These are phyloP conservation scores for Aspergillus campestris DNA, from an alignment of 495 filamentous ascomycete genomes.

Conservation along the genomic window DNA sequence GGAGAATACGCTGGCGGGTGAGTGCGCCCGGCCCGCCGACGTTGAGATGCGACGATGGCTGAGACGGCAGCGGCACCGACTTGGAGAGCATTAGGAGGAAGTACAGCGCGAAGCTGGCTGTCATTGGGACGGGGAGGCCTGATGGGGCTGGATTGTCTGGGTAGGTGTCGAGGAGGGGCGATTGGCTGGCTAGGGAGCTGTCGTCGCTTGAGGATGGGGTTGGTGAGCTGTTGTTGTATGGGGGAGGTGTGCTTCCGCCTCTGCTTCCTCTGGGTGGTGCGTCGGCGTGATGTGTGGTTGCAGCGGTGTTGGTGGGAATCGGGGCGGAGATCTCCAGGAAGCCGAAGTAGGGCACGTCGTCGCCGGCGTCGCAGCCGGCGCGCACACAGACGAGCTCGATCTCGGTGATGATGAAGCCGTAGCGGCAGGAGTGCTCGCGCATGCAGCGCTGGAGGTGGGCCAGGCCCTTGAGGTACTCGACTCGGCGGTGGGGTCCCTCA, in stretches of 20 bases:
- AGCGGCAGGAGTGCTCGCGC: conserved; percentile 86
- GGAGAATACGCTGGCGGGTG: conserved; percentile 59
- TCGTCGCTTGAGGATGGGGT: conserved; percentile 10
- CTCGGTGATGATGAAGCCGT: conserved; percentile 91
- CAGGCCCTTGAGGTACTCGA: conserved; percentile 77
- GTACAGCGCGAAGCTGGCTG: conserved; percentile 61
- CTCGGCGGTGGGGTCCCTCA: conserved; percentile 67
- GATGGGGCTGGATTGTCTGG: conserved; percentile 6
- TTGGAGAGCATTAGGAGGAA: conserved; percentile 80
- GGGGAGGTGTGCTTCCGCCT: neutral
- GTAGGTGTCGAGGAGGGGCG: conserved; percentile 11
- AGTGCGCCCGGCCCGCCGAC: conserved; percentile 74
- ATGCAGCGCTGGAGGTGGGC: conserved; percentile 79
- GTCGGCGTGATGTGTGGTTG: neutral
- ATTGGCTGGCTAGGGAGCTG: conserved; percentile 13
- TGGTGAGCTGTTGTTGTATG: conserved; percentile 7
- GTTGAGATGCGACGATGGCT: conserved; percentile 63
- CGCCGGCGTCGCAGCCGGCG: conserved; percentile 57
- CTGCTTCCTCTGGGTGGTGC: neutral
- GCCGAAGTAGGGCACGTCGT: conserved; percentile 70
- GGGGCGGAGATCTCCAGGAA: conserved; percentile 67
- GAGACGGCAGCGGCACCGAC: conserved; percentile 57
- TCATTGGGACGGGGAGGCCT: conserved; percentile 45
- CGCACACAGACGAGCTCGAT: conserved; percentile 89
- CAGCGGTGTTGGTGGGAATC: conserved; percentile 41